Percentiles rank a stretch among this genome's conserved stretches.
phyloP scores from a whole-genome alignment of 352 stramenopile species.

The Pythium brachiatum region DNA sequence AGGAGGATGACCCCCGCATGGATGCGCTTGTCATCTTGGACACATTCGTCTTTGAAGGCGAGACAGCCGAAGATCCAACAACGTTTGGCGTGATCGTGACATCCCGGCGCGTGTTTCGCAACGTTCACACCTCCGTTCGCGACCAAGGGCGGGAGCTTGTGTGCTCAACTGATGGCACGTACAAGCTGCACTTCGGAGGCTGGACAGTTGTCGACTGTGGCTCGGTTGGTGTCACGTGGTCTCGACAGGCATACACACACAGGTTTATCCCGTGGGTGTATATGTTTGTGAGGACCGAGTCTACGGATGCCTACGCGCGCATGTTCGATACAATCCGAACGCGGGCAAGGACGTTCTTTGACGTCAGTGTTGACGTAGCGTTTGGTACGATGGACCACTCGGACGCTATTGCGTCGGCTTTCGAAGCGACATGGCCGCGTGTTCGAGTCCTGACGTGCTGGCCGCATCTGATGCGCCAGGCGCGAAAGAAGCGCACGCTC shows the following conservation, averaged over 20 bases:
- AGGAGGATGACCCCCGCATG: background rate
- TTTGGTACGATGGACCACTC: slow-evolving; percentile 11
- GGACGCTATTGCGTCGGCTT: slow-evolving; percentile 10
- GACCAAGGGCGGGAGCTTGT: slow-evolving; percentile 1
- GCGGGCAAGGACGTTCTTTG: background rate
- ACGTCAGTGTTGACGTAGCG: background rate
- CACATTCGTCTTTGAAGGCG: background rate
- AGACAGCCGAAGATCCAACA: no score
- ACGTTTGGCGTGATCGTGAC: slow-evolving; percentile 9
- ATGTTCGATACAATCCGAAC: background rate
- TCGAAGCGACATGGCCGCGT: background rate
- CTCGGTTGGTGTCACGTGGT: background rate
- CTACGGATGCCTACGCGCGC: background rate
- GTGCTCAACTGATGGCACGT: slow-evolving; percentile 8
- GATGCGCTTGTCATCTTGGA: background rate
- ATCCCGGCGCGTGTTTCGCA: slow-evolving; percentile 5
- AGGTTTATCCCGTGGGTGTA: slow-evolving; percentile 14
- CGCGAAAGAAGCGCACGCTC: background rate
- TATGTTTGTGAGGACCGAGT: slow-evolving; percentile 5
- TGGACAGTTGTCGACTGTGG: slow-evolving; percentile 5
- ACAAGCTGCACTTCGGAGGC: slow-evolving; percentile 13
- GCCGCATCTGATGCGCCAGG: background rate
- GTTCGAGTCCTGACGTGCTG: slow-evolving; percentile 5
- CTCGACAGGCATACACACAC: background rate
- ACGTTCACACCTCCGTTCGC: background rate